Percentiles rank a stretch among this genome's conserved stretches.
Conservation (phyloP, 441 rosid species). For the Adansonia grandidieri region DNA sequence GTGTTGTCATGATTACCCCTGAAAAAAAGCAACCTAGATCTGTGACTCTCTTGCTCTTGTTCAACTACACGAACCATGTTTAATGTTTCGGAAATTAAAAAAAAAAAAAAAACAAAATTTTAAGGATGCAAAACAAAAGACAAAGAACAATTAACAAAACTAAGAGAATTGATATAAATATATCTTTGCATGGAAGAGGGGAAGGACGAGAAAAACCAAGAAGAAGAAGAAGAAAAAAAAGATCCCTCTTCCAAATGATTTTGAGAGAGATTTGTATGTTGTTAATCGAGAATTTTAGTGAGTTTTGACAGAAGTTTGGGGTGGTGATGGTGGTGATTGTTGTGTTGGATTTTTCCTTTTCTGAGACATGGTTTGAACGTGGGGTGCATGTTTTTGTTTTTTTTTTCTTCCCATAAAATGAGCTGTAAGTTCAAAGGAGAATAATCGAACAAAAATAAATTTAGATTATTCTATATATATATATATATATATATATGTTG, state of each 20-base stretch:
- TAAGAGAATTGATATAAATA: slow-evolving; percentile 9
- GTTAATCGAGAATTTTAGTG: background rate
- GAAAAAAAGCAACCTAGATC: slow-evolving; percentile 53
- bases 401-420: slow-evolving; percentile 3
- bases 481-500: no score
- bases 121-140: background rate
- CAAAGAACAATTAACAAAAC: background rate
- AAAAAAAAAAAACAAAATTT: background rate
- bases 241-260: slow-evolving; percentile 17
- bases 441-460: background rate
- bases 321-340: background rate
- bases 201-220: background rate
- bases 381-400: slow-evolving; percentile 56
- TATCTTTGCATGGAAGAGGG: background rate
- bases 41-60: slow-evolving; percentile 56
- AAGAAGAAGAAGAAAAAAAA: background rate
- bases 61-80: slow-evolving; percentile 57
- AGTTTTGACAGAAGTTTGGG: background rate
- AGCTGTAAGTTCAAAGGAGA: slow-evolving; percentile 23
- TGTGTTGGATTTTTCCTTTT: slow-evolving; percentile 13
- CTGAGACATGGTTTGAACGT: slow-evolving; percentile 43
- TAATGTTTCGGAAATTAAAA: background rate
- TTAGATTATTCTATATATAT: slow-evolving; percentile 2
- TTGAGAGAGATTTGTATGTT: background rate
- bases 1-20: slow-evolving; percentile 37